Conservation (phyloP, 106 monocot species). For the Dendrobium catenatum region DNA sequence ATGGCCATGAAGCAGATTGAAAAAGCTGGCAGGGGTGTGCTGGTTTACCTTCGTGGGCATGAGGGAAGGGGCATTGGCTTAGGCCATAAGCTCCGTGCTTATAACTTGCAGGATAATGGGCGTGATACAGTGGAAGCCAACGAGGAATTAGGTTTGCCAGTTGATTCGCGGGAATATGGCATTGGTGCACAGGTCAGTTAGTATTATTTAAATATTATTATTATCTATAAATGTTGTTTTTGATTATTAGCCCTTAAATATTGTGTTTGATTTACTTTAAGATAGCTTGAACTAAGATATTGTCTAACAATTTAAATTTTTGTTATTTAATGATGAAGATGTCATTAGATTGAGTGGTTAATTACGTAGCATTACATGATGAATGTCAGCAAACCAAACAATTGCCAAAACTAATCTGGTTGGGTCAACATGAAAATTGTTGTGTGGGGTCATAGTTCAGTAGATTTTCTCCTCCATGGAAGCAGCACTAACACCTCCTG, state of each 20-base stretch:
- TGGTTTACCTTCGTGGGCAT: constrained; percentile 92
- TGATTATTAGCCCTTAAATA: too few species aligned
- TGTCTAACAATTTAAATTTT: not conserved
- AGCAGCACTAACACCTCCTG: too few species aligned
- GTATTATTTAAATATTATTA: not conserved
- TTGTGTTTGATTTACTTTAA: too few species aligned
- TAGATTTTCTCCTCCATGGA: too few species aligned
- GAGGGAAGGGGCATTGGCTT: constrained; percentile 95
- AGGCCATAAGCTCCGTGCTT: constrained; percentile 97
- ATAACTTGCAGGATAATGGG: constrained; percentile 91
- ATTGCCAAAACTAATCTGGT: too few species aligned
- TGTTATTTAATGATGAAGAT: not conserved
- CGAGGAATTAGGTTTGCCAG: constrained; percentile 79
- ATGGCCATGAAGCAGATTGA: constrained; percentile 84
- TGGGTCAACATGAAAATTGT: too few species aligned
- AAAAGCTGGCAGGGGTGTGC: constrained; percentile 77
- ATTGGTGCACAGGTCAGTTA: constrained; percentile 87
- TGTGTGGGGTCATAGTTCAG: too few species aligned
- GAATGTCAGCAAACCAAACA: too few species aligned
- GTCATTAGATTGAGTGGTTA: too few species aligned
- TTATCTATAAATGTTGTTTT: not conserved
- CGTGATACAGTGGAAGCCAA: constrained; percentile 95
- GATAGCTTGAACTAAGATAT: too few species aligned
- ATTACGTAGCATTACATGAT: too few species aligned
- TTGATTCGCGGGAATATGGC: constrained; percentile 94